These are phyloP conservation scores for Gynostemma pentaphyllum DNA, from an alignment of 306 rosid species.

Conservation along the genomic window DNA sequence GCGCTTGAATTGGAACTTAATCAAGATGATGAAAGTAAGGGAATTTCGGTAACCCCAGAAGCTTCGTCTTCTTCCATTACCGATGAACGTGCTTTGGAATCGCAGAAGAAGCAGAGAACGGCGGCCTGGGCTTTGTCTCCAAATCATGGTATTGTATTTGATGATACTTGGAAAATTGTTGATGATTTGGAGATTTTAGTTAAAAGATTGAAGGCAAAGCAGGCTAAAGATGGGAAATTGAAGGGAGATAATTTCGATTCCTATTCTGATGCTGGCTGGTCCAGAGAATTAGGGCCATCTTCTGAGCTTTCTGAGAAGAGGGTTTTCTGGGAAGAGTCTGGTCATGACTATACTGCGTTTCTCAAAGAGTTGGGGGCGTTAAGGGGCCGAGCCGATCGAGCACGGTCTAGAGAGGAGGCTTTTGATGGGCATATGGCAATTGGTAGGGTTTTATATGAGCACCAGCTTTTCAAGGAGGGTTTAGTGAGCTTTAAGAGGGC, in stretches of 20 bases:
- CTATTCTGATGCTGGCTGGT: conserved; percentile 94
- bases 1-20: conserved; percentile 74
- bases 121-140: conserved; percentile 98
- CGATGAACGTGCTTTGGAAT: conserved; percentile 58
- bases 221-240: conserved; percentile 68
- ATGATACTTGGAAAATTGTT: conserved; percentile 93
- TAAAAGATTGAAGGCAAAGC: conserved; percentile 76
- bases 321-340: conserved; percentile 79
- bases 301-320: conserved; percentile 77
- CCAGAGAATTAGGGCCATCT: conserved; percentile 83
- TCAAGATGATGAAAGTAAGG: conserved; percentile 31
- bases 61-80: conserved; percentile 77
- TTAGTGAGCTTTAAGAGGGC: conserved; percentile 85
- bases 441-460: conserved; percentile 85
- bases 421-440: conserved; percentile 99
- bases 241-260: conserved; percentile 76
- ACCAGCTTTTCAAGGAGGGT: conserved; percentile 79
- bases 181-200: conserved; percentile 86
- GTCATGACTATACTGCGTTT: conserved; percentile 63
- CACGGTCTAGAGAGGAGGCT: conserved; percentile 90
- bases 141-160: conserved; percentile 86
- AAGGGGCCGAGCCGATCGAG: conserved; percentile 70
- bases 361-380: conserved; percentile 72
- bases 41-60: conserved; percentile 39
- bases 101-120: conserved; percentile 96